These are phyloP conservation scores for Kodamaea laetipori DNA, from an alignment of 805 yeast genomes.

Conservation along the genomic window DNA sequence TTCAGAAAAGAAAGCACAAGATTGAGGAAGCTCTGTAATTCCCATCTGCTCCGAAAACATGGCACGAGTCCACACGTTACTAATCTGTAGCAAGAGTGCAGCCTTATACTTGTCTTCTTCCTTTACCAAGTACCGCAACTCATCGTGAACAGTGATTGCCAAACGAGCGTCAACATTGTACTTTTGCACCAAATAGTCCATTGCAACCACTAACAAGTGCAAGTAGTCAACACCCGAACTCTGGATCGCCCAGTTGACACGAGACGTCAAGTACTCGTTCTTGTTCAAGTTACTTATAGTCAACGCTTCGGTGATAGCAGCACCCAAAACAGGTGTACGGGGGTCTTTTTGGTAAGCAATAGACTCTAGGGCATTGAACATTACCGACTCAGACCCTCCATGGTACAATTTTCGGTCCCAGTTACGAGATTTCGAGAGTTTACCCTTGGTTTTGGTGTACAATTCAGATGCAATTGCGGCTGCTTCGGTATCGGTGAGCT, in stretches of 20 bases:
- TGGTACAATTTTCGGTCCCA: conserved; percentile 51
- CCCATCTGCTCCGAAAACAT: conserved; percentile 94
- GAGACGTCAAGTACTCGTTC: conserved; percentile 75
- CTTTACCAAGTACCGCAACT: conserved; percentile 76
- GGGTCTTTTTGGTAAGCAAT: conserved; percentile 84
- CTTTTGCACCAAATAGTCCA: conserved; percentile 74
- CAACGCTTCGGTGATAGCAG: conserved; percentile 87
- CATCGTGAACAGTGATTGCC: conserved; percentile 91
- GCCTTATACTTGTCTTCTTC: conserved; percentile 74
- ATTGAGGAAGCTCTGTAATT: conserved; percentile 84
- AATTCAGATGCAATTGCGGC: conserved; percentile 60
- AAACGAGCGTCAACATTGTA: conserved; percentile 75
- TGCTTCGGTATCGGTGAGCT: conserved; percentile 67
- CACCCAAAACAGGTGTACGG: conserved; percentile 88
- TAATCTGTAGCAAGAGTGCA: conserved; percentile 82
- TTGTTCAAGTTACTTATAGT: conserved; percentile 62
- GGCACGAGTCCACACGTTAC: conserved; percentile 94
- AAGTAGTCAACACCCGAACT: conserved; percentile 97
- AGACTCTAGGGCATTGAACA: conserved; percentile 84
- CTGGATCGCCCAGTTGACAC: conserved; percentile 98
- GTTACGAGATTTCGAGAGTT: conserved; percentile 20
- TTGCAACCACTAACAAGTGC: conserved; percentile 78
- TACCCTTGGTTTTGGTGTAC: conserved; percentile 84
- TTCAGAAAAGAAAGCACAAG: conserved; percentile 93
- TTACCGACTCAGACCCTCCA: conserved; percentile 93